Evolutionary conservation across 2,329 filamentous ascomycete genomes (phyloP), one percentile per base, ranked within the genome.

Genomic region (Phoma sp.): DNA sequence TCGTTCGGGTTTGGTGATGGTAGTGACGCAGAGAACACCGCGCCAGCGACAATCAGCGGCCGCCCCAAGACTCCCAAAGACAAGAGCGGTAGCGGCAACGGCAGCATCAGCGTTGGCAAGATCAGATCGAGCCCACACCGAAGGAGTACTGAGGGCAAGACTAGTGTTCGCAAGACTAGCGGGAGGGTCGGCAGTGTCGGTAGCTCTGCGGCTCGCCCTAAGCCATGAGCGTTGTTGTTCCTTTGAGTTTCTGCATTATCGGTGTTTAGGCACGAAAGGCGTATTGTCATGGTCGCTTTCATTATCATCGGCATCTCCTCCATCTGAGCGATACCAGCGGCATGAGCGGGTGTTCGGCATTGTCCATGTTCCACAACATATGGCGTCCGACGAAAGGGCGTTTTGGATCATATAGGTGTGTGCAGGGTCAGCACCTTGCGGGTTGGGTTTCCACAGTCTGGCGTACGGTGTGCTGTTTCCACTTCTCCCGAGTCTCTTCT

Each of bases 131-230:
- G 76, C 53, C 78, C 80, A 12, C 60, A 69, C 13, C 73, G 80
- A 48, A 74, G 79, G 56, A 80, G 76, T 67, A 78, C 76, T 3
- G 80, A 81, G 45, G 74, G 73, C 71, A 80, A 80, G 71, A 77
- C 70, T 37, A 78, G 77, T 53, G 80, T 82, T 43, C 72, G 80
- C 37, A 82, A 82, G 71, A 81, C 79, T 15, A 82, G 80, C 54
- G 80, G 80, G 31, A 73, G 80, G 31, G 78, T 82, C 2, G 80
- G 80, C 40, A 81, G 79, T 62, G 69, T 79, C 24, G 77, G 77
- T 47, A 75, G 63, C 47, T 60, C 68, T 32, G 60, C 64, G 13
- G 50, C 55, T 13, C 71, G 72, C 29, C 55, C 69, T 8, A 74
- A 74, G 55, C 61, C 71, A 48, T 70, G 56, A 67, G 59, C 57